Base-by-base conservation (phyloP, 2,329 filamentous ascomycete species). In the Aspergillus brasiliensis region DNA sequence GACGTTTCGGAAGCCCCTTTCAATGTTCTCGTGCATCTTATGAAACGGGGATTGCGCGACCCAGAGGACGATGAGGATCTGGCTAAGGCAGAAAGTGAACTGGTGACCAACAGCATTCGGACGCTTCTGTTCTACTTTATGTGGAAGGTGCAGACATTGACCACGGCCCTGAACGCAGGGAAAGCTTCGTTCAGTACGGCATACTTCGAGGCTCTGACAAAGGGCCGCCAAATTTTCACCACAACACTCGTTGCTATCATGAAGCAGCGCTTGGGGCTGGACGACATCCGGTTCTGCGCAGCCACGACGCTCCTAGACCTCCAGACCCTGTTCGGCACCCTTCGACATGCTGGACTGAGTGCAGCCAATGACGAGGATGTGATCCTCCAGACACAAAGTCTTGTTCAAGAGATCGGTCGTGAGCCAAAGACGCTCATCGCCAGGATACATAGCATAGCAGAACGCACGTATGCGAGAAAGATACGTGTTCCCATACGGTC, bases 111-210 rank as follows among this genome's bases (percentile, higher is more conserved):
- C 67, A 89, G 92, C 28, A 90, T 96, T 69, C 89, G 90, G 65
- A 84, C 88, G 2, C 83, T 90, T 53, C 83, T 92, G 49, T 92
- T 96, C 77, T 98, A 97, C 78, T 96, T 97, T 73, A 91, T 96
- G 87, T 99, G 95, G 95, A 94, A 95, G 72, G 84, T 90, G 21
- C 85, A 86, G 56, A 81, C 83, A 55, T 70, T 91, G 61, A 80
- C 82, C 62, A 80, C 82, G 56, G 75, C 83, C 15, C 75, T 91
- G 37, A 78, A 82, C 15, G 69, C 76, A 8, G 81, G 82, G 25
- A 83, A 86, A 46, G 82, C 83, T 21, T 78, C 80, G 1, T 88
- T 89, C 71, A 80, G 84, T 60, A 83, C 81, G 23, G 85, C 88
- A 60, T 81, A 91, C 44, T 87, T 91, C 47, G 84, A 88, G 65